A percentile compares a stretch with the other conserved stretches of the same genome.
phyloP scores from a whole-genome alignment of 2,329 filamentous ascomycete species.

The Fusarium sp. region DNA sequence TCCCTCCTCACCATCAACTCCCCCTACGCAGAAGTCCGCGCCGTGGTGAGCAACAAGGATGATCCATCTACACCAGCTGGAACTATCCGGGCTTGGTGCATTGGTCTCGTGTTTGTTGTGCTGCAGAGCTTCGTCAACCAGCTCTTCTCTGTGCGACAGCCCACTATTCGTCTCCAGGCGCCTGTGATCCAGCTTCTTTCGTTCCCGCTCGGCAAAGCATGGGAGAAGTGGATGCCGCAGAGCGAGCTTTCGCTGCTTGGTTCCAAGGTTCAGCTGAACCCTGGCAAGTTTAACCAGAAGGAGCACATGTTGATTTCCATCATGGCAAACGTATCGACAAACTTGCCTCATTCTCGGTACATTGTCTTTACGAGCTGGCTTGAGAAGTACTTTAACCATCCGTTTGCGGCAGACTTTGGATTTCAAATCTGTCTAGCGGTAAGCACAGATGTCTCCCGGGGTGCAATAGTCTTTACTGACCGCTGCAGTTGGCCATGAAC shows the following conservation, averaged over 20 bases:
- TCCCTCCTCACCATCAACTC: slow-evolving; percentile 62
- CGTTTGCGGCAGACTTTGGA: slow-evolving; percentile 34
- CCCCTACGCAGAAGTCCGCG: slow-evolving; percentile 64
- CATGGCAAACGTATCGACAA: slow-evolving; percentile 49
- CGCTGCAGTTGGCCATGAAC: slow-evolving; percentile 23
- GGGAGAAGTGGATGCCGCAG: slow-evolving; percentile 55
- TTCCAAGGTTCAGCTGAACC: slow-evolving; percentile 57
- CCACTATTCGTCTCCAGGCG: slow-evolving; percentile 58
- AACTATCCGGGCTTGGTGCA: slow-evolving; percentile 62
- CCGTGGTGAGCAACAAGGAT: slow-evolving; percentile 64
- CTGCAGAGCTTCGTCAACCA: slow-evolving; percentile 61
- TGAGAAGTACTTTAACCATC: slow-evolving; percentile 38
- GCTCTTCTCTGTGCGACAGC: slow-evolving; percentile 64
- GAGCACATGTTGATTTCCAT: slow-evolving; percentile 69
- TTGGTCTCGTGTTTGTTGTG: slow-evolving; percentile 58
- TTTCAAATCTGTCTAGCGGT: slow-evolving; percentile 49
- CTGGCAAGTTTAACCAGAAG: slow-evolving; percentile 65
- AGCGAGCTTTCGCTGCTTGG: slow-evolving; percentile 56
- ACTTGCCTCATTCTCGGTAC: slow-evolving; percentile 35
- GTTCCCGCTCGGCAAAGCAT: slow-evolving; percentile 56
- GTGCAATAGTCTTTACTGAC: background rate
- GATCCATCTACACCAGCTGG: slow-evolving; percentile 59
- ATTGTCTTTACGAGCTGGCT: slow-evolving; percentile 38
- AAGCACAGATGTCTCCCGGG: fast-evolving
- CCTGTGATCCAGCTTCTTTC: slow-evolving; percentile 64